Conservation (phyloP, 495 filamentous ascomycete species). For the Neurospora tetraspora region DNA sequence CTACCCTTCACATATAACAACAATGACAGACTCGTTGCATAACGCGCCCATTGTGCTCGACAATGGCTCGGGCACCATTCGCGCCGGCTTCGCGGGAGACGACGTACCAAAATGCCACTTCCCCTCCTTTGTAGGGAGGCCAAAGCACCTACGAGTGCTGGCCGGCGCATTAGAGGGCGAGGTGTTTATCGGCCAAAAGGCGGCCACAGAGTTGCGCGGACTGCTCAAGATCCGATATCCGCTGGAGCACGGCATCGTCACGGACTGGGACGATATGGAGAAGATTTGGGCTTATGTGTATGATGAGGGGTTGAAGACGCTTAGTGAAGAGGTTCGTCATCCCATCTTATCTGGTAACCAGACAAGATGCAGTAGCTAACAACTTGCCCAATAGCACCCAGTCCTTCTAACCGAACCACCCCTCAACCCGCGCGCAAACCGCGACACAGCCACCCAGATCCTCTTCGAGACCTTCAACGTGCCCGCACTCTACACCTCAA, state of each 20-base stretch:
- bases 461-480: slow-evolving; percentile 99
- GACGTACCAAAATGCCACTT: slow-evolving; percentile 94
- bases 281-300: slow-evolving; percentile 83
- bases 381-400: slow-evolving; percentile 52
- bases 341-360: no score
- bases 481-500: slow-evolving; percentile 89
- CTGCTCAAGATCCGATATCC: slow-evolving; percentile 93
- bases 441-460: slow-evolving; percentile 93
- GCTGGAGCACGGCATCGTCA: slow-evolving; percentile 95
- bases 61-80: slow-evolving; percentile 96
- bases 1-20: not conserved
- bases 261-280: slow-evolving; percentile 99
- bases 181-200: slow-evolving; percentile 89
- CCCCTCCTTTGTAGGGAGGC: slow-evolving; percentile 94
- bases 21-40: slow-evolving; percentile 77
- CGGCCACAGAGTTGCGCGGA: slow-evolving; percentile 80
- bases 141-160: slow-evolving; percentile 92
- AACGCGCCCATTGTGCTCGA: slow-evolving; percentile 98
- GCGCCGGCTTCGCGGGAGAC: slow-evolving; percentile 93
- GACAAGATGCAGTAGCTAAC: slow-evolving; percentile 5
- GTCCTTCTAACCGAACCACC: slow-evolving; percentile 95
- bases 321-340: slow-evolving; percentile 95
- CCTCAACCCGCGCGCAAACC: slow-evolving; percentile 89
- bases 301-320: slow-evolving; percentile 68
- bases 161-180: slow-evolving; percentile 94